A percentile compares a stretch with the other conserved stretches of the same genome.
phyloP scores from a whole-genome alignment of 2,329 filamentous ascomycete genomes.

The Arachnomyces sp. region DNA sequence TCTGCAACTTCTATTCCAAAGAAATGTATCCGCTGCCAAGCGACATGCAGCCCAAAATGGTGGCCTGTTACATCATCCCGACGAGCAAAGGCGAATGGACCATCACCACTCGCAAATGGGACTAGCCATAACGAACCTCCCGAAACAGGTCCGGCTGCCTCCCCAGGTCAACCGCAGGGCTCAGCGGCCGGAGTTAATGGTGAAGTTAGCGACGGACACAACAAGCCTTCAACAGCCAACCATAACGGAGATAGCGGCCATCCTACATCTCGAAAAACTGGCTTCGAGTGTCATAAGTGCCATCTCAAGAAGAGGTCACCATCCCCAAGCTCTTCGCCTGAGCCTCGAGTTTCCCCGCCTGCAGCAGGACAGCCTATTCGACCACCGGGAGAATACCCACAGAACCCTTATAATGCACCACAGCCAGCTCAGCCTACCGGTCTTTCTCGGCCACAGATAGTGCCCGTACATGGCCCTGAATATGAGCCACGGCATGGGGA shows the following conservation, averaged over 20 bases:
- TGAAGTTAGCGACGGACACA: background rate
- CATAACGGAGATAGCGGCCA: conserved; percentile 11
- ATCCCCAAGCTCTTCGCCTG: conserved; percentile 24
- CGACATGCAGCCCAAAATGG: conserved; percentile 47
- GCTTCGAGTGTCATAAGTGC: conserved; percentile 71
- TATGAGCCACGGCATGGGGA: conserved; percentile 29
- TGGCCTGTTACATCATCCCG: conserved; percentile 51
- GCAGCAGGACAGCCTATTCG: too few relatives aligned
- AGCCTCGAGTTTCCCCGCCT: conserved; percentile 23
- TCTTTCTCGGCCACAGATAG: conserved; percentile 22
- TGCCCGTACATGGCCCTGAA: conserved; percentile 26
- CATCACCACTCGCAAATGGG: conserved; percentile 5
- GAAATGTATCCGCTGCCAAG: conserved; percentile 34
- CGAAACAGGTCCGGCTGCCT: conserved; percentile 1
- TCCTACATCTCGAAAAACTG: conserved; percentile 11
- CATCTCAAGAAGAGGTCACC: conserved; percentile 40
- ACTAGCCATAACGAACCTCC: conserved; percentile 1
- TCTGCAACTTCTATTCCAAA: conserved; percentile 12
- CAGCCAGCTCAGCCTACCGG: conserved; percentile 17
- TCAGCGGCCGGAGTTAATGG: background rate
- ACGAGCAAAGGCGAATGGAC: conserved; percentile 33
- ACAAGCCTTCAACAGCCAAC: conserved; percentile 5
- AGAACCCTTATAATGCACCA: conserved; percentile 22
- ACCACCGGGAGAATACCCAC: conserved; percentile 15
- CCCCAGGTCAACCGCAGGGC: background rate